Conservation (phyloP, 75 land plant genomes). For the Cunninghamia lanceolata region DNA sequence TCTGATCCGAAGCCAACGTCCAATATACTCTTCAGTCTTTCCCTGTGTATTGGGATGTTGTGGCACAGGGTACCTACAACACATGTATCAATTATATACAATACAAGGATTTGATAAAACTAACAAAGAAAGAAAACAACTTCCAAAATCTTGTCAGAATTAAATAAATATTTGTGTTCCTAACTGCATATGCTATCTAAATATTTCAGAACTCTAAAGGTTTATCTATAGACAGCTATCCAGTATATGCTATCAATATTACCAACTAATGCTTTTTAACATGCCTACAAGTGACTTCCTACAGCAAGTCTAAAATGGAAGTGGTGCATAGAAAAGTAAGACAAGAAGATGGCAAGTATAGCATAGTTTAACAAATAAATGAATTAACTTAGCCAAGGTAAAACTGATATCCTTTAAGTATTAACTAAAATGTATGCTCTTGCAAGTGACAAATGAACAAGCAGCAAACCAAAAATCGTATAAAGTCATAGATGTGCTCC, state of each 20-base stretch:
- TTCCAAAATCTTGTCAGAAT: background rate
- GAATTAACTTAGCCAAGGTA: background rate
- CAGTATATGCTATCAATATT: background rate
- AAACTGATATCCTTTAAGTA: background rate
- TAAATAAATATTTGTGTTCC: background rate
- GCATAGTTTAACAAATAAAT: background rate
- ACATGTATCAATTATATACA: background rate
- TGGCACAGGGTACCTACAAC: constrained; percentile 87
- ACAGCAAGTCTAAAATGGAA: background rate
- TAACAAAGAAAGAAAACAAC: background rate
- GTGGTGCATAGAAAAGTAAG: background rate
- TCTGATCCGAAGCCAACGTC: constrained; percentile 62
- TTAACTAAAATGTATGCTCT: background rate
- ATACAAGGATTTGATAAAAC: background rate
- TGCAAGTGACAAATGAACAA: background rate
- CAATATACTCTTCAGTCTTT: constrained; percentile 71
- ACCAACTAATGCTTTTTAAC: background rate
- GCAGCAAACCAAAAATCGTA: background rate
- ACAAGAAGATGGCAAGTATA: background rate
- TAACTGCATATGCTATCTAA: background rate
- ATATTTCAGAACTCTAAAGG: background rate
- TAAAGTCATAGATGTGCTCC: background rate
- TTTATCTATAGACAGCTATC: background rate
- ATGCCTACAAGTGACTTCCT: background rate
- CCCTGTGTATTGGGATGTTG: constrained; percentile 77